These are phyloP conservation scores for Solanum clarkiae DNA, from an alignment of 257 asterid species.

Conservation along the genomic window DNA sequence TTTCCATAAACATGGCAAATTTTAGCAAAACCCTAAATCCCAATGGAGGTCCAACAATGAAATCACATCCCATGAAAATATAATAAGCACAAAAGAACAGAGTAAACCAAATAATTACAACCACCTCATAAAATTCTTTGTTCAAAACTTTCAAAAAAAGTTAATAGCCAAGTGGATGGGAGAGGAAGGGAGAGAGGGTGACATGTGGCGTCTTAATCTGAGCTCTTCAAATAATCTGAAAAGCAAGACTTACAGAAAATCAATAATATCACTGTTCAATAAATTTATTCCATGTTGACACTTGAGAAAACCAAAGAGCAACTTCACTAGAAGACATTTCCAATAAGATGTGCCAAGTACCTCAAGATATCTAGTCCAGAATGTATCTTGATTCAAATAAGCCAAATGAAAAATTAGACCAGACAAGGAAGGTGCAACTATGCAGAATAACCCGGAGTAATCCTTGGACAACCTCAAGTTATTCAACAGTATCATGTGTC, in stretches of 20 bases:
- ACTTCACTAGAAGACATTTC: not conserved
- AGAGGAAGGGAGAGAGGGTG: not conserved
- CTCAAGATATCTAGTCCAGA: not conserved
- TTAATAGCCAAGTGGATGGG: not conserved
- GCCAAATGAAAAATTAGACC: not conserved
- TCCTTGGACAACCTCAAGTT: not conserved
- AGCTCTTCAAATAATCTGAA: not conserved
- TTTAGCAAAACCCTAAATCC: not conserved
- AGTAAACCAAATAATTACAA: not conserved
- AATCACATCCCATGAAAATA: not conserved
- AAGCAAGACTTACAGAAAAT: not conserved
- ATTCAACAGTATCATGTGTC: not conserved
- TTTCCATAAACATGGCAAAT: not conserved
- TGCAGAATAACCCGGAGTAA: not conserved
- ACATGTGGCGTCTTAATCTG: not conserved
- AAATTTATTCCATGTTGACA: not conserved
- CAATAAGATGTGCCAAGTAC: not conserved
- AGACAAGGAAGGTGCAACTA: not conserved
- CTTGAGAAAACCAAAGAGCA: not conserved
- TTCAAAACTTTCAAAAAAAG: not conserved
- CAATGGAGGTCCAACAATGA: not conserved
- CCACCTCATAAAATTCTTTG: not conserved
- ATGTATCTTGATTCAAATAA: not conserved
- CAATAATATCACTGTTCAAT: not conserved
- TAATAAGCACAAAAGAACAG: not conserved